A percentile compares a stretch with the other conserved stretches of the same genome.
phyloP scores from a whole-genome alignment of 176 grass and related monocot species.

The Aegilops longissima region DNA sequence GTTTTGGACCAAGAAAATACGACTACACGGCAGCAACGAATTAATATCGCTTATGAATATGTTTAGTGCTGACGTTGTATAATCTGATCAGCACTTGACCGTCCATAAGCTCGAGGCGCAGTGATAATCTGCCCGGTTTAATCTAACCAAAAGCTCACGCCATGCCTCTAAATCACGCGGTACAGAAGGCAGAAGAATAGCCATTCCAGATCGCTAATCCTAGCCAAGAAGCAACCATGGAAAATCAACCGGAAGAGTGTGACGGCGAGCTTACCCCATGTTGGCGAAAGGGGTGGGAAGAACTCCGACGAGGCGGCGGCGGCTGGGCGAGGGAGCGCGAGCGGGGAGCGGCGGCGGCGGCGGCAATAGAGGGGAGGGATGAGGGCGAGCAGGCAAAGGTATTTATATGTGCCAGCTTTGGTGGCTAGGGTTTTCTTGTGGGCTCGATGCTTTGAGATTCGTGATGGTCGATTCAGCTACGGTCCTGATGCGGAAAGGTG shows the following conservation, averaged over 20 bases:
- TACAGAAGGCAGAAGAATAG: neutral
- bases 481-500: neutral
- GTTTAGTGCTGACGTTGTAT: constrained; percentile 50
- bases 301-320: constrained; percentile 8
- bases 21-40: constrained; percentile 31
- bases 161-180: neutral
- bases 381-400: neutral
- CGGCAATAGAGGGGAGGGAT: neutral
- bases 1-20: constrained; percentile 18
- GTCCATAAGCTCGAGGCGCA: constrained; percentile 44
- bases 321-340: neutral
- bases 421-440: constrained; percentile 36
- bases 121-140: neutral
- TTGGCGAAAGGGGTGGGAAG: constrained; percentile 16
- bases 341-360: constrained; percentile 45
- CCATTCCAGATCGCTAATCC: constrained; percentile 8
- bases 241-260: neutral
- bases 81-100: constrained; percentile 63
- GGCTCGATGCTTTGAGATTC: constrained; percentile 19
- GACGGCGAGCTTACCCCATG: constrained; percentile 41
- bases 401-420: constrained; percentile 23
- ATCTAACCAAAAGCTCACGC: neutral
- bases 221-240: neutral
- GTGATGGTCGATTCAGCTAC: neutral
- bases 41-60: constrained; percentile 58